Evolutionary conservation across 2,329 filamentous ascomycete species (phyloP), one percentile per base, ranked within the genome.

Genomic region (Dendryphion nanum): DNA sequence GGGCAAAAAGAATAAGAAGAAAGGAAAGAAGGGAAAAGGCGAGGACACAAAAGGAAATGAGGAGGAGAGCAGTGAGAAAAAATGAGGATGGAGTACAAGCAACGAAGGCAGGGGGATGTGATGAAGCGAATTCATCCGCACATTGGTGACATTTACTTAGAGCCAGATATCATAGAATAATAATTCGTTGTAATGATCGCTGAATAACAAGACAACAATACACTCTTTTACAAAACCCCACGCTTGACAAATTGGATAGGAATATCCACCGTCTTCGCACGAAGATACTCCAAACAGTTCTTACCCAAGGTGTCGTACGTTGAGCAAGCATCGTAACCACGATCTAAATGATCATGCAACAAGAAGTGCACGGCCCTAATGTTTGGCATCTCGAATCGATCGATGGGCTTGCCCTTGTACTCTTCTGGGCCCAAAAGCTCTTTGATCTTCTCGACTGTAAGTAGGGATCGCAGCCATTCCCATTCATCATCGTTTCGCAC

Each of bases 281-380:
- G 51, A 35, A 75, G 33, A 45, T 72, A 74, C 59, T 75, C 71
- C 12, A 57, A 64, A 26, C 65, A 57, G 16, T 71, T 71, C 61
- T 75, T 75, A 0, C 71, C 72, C 12, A 75, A 49, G 1, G 66
- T 69, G 48, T 75, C 72, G 31, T 73, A 71, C 1, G 63, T 63
- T 33, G 58, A 62, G 23, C 66, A 70, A 4, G 68, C 65, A 36
- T 70, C 64, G 49, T 68, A 71, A 0, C 70, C 69, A 0, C 69
- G 57, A 35, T 73, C 69, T 6, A 74, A 53, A 44, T 73, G 71
- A 45, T 74, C 72, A 38, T 73, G 63, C 16, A 75, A 48, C 28
- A 73, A 47, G 42, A 70, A 69, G 46, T 71, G 67, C 30, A 71
- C 66, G 2, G 67, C 66, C 18, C 51, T 47, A 15, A 70, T 59